phyloP scores from a whole-genome alignment of 768 basidiomycete species.

The Rhodotorula taiwanensis region DNA sequence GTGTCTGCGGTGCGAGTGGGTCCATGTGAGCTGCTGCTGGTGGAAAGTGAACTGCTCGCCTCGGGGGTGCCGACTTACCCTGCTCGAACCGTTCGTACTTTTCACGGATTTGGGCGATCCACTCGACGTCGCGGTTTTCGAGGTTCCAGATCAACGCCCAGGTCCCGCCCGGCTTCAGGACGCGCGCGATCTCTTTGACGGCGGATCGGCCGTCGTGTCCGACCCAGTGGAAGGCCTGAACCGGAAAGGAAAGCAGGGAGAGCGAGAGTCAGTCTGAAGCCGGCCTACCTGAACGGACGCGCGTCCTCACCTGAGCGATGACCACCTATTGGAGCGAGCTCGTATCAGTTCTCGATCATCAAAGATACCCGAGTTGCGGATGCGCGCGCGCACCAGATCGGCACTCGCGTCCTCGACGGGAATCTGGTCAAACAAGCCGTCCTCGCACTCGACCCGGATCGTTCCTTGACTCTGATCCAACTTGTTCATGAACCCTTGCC shows the following conservation, averaged over 20 bases:
- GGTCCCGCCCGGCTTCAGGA: constrained; percentile 67
- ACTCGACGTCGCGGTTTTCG: constrained; percentile 65
- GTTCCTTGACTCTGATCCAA: not conserved
- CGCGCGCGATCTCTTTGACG: constrained; percentile 65
- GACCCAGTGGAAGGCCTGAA: constrained; percentile 86
- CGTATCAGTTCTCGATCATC: too few species aligned
- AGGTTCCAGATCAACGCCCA: constrained; percentile 83
- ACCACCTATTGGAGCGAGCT: constrained; percentile 48
- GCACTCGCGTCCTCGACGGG: constrained; percentile 63
- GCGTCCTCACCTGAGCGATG: constrained; percentile 3
- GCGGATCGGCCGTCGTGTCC: constrained; percentile 70
- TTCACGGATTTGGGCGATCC: constrained; percentile 68
- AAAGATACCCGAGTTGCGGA: too few species aligned
- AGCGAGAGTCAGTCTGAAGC: not conserved
- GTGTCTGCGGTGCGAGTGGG: constrained; percentile 43
- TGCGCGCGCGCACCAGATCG: constrained; percentile 66
- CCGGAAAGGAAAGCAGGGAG: constrained; percentile 5
- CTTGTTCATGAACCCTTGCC: constrained; percentile 57
- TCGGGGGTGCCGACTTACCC: constrained; percentile 71
- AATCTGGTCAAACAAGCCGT: constrained; percentile 66
- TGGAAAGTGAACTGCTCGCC: constrained; percentile 67
- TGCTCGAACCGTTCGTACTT: constrained; percentile 44
- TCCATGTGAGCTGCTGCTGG: constrained; percentile 68
- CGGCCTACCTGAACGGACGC: not conserved
- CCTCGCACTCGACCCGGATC: constrained; percentile 49